Evolutionary conservation across 2,329 filamentous ascomycete genomes (phyloP), one percentile per base, ranked within the genome.

Genomic region (Drechslera avenae): DNA sequence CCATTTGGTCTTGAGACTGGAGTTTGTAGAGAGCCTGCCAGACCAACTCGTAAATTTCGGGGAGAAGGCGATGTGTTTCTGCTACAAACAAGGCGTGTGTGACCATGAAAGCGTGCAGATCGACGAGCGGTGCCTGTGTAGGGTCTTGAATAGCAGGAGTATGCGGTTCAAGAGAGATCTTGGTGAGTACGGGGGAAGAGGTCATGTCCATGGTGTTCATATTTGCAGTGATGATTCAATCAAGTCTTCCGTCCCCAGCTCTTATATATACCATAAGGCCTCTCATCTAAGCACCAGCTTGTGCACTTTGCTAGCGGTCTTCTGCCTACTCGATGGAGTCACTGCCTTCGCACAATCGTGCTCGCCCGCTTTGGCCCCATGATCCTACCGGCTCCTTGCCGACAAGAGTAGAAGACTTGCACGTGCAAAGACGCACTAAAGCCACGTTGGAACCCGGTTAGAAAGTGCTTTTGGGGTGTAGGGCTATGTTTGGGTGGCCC

Each of bases 401-500:
- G 18, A 28, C 49, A 43, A 48, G 52, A 57, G 33, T 34, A 35
- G 52, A 46, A 46, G 23, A 34, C 52, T 43, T 30, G 21, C 39
- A 54, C n/a, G 47, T 34, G 30, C 12, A 41, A 37, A 50, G 35
- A 39, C 18, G 21, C 32, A 30, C 41, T 39, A 50, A 37, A 53
- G 49, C 44, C 40, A 54, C 46, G 43, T 35, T 35, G 45, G 21
- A 46, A 47, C 44, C 39, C 42, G 43, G 47, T 50, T 43, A 57
- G 56, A 59, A 57, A 45, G 45, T 42, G 21, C 17, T 45, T 37
- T 36, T 31, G 28, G 35, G 31, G 45, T 43, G 40, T 21, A 37
- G 37, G 36, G 39, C 54, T 60, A 57, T 57, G 39, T 54, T 59
- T 60, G 52, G 52, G 39, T 44, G 39, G 43, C 32, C 36, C 30